phyloP scores from a whole-genome alignment of 257 asterid genomes.

The Salvia miltiorrhiza region DNA sequence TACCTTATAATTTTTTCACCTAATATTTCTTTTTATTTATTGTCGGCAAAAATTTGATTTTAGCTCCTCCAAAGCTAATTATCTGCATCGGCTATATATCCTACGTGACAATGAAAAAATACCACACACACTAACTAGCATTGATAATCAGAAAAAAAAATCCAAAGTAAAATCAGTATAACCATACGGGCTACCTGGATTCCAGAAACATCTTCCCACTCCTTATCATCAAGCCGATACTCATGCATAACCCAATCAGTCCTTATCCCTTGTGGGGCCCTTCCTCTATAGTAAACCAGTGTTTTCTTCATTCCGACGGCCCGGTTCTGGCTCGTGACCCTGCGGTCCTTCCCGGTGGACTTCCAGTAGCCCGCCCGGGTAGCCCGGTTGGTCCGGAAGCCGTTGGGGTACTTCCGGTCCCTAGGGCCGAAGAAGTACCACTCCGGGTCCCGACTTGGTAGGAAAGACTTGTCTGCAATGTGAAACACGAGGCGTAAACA shows the following conservation, averaged over 20 bases:
- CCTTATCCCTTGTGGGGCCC: slow-evolving; percentile 94
- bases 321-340: slow-evolving; percentile 67
- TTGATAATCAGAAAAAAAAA: not conserved
- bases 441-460: slow-evolving; percentile 95
- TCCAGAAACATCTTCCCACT: slow-evolving; percentile 66
- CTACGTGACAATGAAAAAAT: no score
- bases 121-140: no score
- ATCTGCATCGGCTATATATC: no score
- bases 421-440: slow-evolving; percentile 98
- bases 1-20: no score
- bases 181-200: slow-evolving; percentile 80
- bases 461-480: slow-evolving; percentile 80
- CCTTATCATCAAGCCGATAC: slow-evolving; percentile 81
- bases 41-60: no score
- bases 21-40: no score
- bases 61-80: no score
- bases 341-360: slow-evolving; percentile 87
- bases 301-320: slow-evolving; percentile 96
- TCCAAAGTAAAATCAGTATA: slow-evolving; percentile 22
- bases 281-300: slow-evolving; percentile 74
- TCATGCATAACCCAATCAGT: slow-evolving; percentile 99
- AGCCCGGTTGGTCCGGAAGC: slow-evolving; percentile 88
- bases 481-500: not conserved
- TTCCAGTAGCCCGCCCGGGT: slow-evolving; percentile 97
- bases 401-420: slow-evolving; percentile 94